Conservation (phyloP, 2,329 filamentous ascomycete species). For the Epicoccum nigrum region DNA sequence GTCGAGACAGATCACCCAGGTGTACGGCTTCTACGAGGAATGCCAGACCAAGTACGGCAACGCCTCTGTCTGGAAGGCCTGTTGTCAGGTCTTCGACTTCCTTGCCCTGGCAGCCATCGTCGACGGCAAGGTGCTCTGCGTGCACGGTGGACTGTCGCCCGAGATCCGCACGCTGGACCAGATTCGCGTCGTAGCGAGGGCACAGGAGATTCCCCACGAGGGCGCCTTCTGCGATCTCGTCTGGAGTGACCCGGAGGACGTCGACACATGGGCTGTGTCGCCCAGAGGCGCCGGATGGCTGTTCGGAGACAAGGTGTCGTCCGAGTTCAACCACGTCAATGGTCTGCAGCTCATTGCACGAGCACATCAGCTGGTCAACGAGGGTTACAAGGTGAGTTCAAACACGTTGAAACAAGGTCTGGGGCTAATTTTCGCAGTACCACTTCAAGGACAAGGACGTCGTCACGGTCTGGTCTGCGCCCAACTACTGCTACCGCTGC, state of each 20-base stretch:
- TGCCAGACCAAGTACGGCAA: slow-evolving; percentile 99
- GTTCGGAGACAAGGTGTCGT: slow-evolving; percentile 74
- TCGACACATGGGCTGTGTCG: slow-evolving; percentile 73
- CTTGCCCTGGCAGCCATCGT: slow-evolving; percentile 96
- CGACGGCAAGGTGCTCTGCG: slow-evolving; percentile 98
- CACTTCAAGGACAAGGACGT: slow-evolving; percentile 96
- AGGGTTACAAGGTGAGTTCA: slow-evolving; percentile 69
- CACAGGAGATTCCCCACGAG: slow-evolving; percentile 96
- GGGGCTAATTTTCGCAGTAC: slow-evolving; percentile 60
- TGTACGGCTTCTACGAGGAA: slow-evolving; percentile 99
- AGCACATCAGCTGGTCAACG: slow-evolving; percentile 77
- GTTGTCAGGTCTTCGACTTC: slow-evolving; percentile 98
- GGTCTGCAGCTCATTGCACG: slow-evolving; percentile 73
- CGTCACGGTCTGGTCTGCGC: slow-evolving; percentile 90
- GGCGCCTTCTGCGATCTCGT: slow-evolving; percentile 97
- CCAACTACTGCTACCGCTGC: slow-evolving; percentile 68
- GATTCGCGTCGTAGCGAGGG: slow-evolving; percentile 73
- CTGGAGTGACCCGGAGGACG: slow-evolving; percentile 82
- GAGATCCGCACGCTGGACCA: slow-evolving; percentile 95
- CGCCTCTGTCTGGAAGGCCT: slow-evolving; percentile 99
- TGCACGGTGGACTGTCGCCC: slow-evolving; percentile 95
- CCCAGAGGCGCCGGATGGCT: slow-evolving; percentile 72
- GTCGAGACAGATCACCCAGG: slow-evolving; percentile 97
- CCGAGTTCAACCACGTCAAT: slow-evolving; percentile 80
- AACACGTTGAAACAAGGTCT: not conserved